Evolutionary conservation across 768 basidiomycete genomes (phyloP), one percentile per base, ranked within the genome.

Genomic region (Suillus subluteus): DNA sequence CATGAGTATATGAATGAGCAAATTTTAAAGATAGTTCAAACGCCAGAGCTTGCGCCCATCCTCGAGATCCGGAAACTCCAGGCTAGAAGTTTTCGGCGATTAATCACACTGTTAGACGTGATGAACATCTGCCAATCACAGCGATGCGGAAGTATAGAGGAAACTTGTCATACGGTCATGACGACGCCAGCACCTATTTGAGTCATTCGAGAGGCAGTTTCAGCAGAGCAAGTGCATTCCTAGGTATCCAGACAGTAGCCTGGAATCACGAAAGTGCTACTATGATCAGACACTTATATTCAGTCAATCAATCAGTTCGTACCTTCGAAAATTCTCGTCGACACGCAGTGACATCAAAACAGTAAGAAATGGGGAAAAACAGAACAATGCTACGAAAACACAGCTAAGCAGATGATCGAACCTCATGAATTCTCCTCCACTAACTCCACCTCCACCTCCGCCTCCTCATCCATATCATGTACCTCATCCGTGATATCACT

Each of bases 401-500:
- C 35, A 43, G 18, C 40, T 21, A 26, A 61, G 18, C 58, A 61
- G 18, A 61, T 18, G 40, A 30, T 11, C 26, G 26, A 30, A 23
- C 26, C 32, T 63, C 32, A 62, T 32, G 23, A 3, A 15, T 23
- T 15, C 66, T 30, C 59, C 65, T 68, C 69, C 66, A 63, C 52
- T 2, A 55, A 55, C 32, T 32, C 69, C 68, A 67, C 68, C 70
- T 62, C 62, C 71, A 48, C 48, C 32, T 52, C 62, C 68, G 43
- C 48, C 23, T 52, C 61, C 32, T 75, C 71, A 70, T 77, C 62
- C 41, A 64, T 68, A 61, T 64, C 74, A 64, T 56, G 67, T 54
- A 62, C 72, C 63, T 78, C 75, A 50, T 78, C 77, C 67, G 76
- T 74, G 71, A 77, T 78, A 73, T 78, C 76, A 69, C 77, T 74